A percentile compares a stretch with the other conserved stretches of the same genome.
phyloP scores from a whole-genome alignment of 1,139 yeast genomes.

The Entelexis paramagnoliae region DNA sequence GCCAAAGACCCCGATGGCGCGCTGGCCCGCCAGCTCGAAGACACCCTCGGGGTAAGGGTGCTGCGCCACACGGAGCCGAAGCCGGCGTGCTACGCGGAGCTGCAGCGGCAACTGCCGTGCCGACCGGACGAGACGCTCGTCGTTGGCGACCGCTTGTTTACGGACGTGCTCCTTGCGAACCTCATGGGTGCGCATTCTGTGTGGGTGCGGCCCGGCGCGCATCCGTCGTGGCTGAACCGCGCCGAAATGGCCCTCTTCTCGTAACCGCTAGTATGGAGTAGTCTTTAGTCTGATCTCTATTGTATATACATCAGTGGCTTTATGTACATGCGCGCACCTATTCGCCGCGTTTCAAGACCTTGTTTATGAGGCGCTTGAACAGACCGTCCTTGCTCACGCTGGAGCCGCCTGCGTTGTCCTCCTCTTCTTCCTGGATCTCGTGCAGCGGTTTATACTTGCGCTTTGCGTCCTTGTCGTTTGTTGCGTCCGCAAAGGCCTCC shows the following conservation, averaged over 20 bases:
- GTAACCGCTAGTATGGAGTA: not conserved
- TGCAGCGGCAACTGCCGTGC: conserved; percentile 38
- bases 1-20: conserved; percentile 47
- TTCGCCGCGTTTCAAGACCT: conserved; percentile 17
- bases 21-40: conserved; percentile 60
- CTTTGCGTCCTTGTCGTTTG: conserved; percentile 69
- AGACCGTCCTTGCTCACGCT: conserved; percentile 21
- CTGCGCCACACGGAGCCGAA: conserved; percentile 71
- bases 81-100: conserved; percentile 77
- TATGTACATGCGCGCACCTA: not conserved
- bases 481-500: conserved; percentile 89
- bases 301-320: not conserved
- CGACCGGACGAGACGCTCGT: conserved; percentile 60
- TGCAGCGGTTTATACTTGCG: conserved; percentile 23
- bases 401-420: not conserved
- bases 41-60: conserved; percentile 63
- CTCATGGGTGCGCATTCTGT: conserved; percentile 80
- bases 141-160: conserved; percentile 81
- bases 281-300: not conserved
- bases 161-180: conserved; percentile 90
- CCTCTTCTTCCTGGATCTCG: conserved; percentile 24
- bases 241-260: conserved; percentile 14
- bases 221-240: conserved; percentile 20
- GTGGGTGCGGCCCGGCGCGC: conserved; percentile 44
- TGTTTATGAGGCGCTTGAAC: conserved; percentile 23